Percentiles rank a stretch among this genome's conserved stretches.
phyloP scores from a whole-genome alignment of 192 early-diverging fungal genomes.

The Pilobolus umbonatus region DNA sequence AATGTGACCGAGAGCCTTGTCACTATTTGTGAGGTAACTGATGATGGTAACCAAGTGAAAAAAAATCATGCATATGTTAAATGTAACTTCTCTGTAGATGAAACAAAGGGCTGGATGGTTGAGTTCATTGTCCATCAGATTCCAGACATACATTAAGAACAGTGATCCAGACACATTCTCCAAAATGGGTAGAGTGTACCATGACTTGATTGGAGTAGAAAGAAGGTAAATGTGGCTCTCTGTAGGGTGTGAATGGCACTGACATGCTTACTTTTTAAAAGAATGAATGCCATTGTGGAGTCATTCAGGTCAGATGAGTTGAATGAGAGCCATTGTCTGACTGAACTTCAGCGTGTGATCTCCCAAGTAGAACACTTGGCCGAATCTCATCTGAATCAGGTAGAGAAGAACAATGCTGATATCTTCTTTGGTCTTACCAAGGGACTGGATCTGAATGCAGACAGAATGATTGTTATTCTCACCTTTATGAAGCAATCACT shows the following conservation, averaged over 20 bases:
- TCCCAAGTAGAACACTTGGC: slow-evolving; percentile 61
- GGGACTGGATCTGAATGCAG: slow-evolving; percentile 56
- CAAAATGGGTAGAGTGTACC: slow-evolving; percentile 64
- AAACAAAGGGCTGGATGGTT: slow-evolving; percentile 62
- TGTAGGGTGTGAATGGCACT: no score
- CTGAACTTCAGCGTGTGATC: slow-evolving; percentile 62
- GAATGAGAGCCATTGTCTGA: slow-evolving; percentile 54
- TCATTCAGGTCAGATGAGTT: slow-evolving; percentile 74
- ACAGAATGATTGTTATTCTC: slow-evolving; percentile 57
- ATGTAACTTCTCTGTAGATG: slow-evolving; percentile 29
- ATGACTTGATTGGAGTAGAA: slow-evolving; percentile 75
- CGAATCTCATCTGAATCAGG: slow-evolving; percentile 49
- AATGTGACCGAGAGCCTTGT: slow-evolving; percentile 49
- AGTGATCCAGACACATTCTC: slow-evolving; percentile 68
- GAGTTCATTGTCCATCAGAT: slow-evolving; percentile 58
- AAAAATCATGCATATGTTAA: not conserved
- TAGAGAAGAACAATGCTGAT: slow-evolving; percentile 40
- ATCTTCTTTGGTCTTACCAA: slow-evolving; percentile 44
- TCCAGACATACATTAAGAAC: slow-evolving; percentile 59
- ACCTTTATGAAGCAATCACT: slow-evolving; percentile 37
- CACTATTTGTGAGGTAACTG: slow-evolving; percentile 43
- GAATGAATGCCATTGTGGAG: slow-evolving; percentile 68
- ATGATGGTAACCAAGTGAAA: not conserved
- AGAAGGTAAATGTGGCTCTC: slow-evolving; percentile 52
- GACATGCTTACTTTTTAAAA: slow-evolving; percentile 8